Percentiles rank a stretch among this genome's conserved stretches.
These are phyloP conservation scores for Candida xiaguanensis DNA, from an alignment of 805 yeast genomes.

Conservation along the genomic window DNA sequence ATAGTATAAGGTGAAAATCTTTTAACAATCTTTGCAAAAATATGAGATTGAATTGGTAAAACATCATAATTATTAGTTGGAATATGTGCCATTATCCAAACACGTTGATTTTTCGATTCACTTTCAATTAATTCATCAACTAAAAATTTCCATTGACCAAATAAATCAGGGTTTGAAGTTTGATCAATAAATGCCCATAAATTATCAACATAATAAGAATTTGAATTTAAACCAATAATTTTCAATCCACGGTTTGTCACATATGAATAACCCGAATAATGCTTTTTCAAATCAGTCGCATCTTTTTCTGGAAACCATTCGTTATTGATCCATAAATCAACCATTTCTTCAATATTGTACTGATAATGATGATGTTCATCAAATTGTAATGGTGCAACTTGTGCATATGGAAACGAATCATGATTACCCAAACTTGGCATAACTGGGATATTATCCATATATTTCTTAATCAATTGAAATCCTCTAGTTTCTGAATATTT, in stretches of 20 bases:
- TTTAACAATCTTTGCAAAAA: constrained; percentile 53
- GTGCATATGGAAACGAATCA: constrained; percentile 70
- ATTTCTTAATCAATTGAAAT: constrained; percentile 54
- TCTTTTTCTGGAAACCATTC: constrained; percentile 32
- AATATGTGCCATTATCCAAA: constrained; percentile 71
- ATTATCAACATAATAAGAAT: constrained; percentile 62
- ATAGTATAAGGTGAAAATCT: constrained; percentile 66
- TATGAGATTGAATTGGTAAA: constrained; percentile 56
- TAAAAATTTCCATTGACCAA: constrained; percentile 60
- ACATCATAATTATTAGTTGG: constrained; percentile 53
- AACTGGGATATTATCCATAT: constrained; percentile 50
- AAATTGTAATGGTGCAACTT: constrained; percentile 48
- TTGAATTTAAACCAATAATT: constrained; percentile 60
- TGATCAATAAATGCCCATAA: constrained; percentile 49
- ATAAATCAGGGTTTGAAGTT: constrained; percentile 52
- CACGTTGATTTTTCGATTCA: constrained; percentile 55
- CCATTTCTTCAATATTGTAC: constrained; percentile 34
- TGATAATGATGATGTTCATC: constrained; percentile 26
- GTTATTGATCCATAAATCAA: constrained; percentile 29
- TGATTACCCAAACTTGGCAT: constrained; percentile 67
- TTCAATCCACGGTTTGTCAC: constrained; percentile 55
- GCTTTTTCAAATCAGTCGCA: constrained; percentile 30
- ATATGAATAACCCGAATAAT: constrained; percentile 60
- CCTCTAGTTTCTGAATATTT: constrained; percentile 70
- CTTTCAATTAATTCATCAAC: constrained; percentile 58